A percentile compares a stretch with the other conserved stretches of the same genome.
Conservation (phyloP, 345 rosid genomes). For the Trapa incisa region DNA sequence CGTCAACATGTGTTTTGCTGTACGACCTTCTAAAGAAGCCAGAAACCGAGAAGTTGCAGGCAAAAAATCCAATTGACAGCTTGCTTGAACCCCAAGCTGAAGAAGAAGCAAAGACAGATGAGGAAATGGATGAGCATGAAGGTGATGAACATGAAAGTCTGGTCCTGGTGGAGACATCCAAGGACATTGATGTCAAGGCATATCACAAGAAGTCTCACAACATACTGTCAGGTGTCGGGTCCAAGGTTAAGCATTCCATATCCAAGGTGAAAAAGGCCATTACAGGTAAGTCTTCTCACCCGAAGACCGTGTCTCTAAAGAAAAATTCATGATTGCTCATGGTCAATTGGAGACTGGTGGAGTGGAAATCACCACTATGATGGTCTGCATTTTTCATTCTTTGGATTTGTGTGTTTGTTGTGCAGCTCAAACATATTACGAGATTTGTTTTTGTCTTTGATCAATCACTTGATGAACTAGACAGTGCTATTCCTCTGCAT, state of each 20-base stretch:
- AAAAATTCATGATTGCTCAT: conserved; percentile 8
- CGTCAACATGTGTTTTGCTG: conserved; percentile 22
- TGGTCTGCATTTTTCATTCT: not conserved
- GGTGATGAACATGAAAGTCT: conserved; percentile 34
- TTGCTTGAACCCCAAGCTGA: conserved; percentile 7
- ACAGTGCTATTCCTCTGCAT: not conserved
- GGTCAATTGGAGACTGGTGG: not conserved
- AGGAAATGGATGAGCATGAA: conserved; percentile 19
- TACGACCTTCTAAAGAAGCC: conserved; percentile 35
- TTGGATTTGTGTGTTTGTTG: not conserved
- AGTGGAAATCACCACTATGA: not conserved
- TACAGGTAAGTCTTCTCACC: conserved; percentile 63
- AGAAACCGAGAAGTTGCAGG: conserved; percentile 15
- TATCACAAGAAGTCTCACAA: conserved; percentile 62
- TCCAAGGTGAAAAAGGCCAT: conserved; percentile 87
- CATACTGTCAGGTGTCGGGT: conserved; percentile 74
- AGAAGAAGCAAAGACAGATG: conserved; percentile 33
- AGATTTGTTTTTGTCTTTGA: not conserved
- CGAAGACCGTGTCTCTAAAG: conserved; percentile 41
- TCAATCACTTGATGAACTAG: not conserved
- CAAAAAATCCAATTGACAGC: conserved; percentile 12
- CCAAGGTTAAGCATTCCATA: conserved; percentile 81
- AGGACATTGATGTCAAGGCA: conserved; percentile 35
- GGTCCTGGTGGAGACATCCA: conserved; percentile 49
- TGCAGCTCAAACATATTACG: not conserved